A percentile compares a stretch with the other conserved stretches of the same genome.
phyloP scores from a whole-genome alignment of 768 basidiomycete species.

The Cantharellus anzutake region DNA sequence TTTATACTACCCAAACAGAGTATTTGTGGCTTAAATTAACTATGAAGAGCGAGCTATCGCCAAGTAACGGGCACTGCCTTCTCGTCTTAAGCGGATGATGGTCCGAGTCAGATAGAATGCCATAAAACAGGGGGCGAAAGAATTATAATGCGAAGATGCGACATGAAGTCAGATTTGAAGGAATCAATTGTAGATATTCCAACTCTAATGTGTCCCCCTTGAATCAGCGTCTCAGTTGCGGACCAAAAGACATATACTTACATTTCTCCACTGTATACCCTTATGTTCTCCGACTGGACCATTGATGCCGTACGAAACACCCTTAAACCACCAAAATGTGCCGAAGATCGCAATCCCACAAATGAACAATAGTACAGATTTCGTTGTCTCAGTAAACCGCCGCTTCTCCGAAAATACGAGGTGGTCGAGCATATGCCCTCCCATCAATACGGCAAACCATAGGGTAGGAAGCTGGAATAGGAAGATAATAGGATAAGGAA shows the following conservation, averaged over 20 bases:
- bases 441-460: conserved; percentile 91
- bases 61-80: no score
- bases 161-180: no score
- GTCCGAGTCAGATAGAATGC: no score
- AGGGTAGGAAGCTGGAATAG: conserved; percentile 63
- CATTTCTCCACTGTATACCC: conserved; percentile 64
- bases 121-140: no score
- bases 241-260: conserved; percentile 14
- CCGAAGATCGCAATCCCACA: conserved; percentile 38
- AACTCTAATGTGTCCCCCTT: conserved; percentile 9
- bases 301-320: conserved; percentile 77
- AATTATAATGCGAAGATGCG: no score
- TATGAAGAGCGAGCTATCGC: no score
- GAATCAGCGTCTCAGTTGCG: background rate
- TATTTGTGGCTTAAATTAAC: no score
- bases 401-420: conserved; percentile 62
- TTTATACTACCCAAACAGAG: no score
- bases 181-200: conserved; percentile 12
- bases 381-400: conserved; percentile 40
- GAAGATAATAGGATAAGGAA: background rate
- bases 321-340: conserved; percentile 94
- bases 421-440: conserved; percentile 80
- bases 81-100: no score
- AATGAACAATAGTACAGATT: conserved; percentile 51
- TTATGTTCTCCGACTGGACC: conserved; percentile 66